phyloP scores from a whole-genome alignment of 306 rosid species.

The Astragalus membranaceus region DNA sequence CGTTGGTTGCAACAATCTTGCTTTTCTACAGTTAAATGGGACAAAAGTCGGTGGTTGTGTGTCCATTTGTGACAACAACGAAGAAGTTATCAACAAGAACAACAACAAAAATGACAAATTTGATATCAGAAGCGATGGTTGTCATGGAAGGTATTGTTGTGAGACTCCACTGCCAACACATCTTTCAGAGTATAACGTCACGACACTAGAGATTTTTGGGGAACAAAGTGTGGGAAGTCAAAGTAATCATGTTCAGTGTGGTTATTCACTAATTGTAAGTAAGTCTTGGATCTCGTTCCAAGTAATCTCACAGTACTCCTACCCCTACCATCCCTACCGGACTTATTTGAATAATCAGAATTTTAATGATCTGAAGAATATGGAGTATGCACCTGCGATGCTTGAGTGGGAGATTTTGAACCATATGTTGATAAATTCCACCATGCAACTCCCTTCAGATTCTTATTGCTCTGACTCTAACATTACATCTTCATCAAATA shows the following conservation, averaged over 20 bases:
- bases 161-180: slow-evolving; percentile 1
- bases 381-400: neutral
- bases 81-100: too few species aligned
- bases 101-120: neutral
- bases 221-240: neutral
- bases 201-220: neutral
- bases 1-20: slow-evolving; percentile 18
- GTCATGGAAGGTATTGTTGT: slow-evolving; percentile 18
- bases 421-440: neutral
- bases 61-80: slow-evolving; percentile 15
- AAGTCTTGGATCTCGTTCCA: neutral
- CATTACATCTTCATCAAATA: neutral
- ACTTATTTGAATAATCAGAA: neutral
- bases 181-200: neutral
- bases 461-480: neutral
- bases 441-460: neutral
- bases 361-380: neutral
- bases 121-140: neutral
- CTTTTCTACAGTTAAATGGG: slow-evolving; percentile 5
- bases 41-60: slow-evolving; percentile 24
- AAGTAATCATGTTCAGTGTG: neutral
- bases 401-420: slow-evolving; percentile 19
- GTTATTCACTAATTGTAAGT: slow-evolving; percentile 9
- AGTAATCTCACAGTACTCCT: too few species aligned
- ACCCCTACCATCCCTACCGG: too few species aligned